These are phyloP conservation scores for Penicillium ucsense DNA, from an alignment of 495 filamentous ascomycete species.

Conservation along the genomic window DNA sequence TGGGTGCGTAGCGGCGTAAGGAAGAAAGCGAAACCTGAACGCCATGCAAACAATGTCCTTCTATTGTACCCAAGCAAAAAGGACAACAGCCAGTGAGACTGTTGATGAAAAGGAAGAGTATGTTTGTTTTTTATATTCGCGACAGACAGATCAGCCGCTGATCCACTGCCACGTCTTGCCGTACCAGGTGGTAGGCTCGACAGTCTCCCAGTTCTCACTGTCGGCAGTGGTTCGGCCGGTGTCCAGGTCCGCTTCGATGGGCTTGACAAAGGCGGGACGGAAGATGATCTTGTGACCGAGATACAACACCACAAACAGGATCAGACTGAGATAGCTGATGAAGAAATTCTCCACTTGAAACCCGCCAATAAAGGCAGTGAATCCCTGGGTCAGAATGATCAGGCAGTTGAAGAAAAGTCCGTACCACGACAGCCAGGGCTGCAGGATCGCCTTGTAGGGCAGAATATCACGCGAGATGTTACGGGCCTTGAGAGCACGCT, in stretches of 20 bases:
- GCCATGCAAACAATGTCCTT: constrained; percentile 2
- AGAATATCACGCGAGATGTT: constrained; percentile 47
- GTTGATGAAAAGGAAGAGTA: not conserved
- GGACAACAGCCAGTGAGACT: constrained; percentile 6
- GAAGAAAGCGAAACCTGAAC: not conserved
- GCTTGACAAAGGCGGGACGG: constrained; percentile 30
- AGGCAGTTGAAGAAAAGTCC: constrained; percentile 56
- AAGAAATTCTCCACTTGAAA: constrained; percentile 53
- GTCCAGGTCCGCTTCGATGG: constrained; percentile 39
- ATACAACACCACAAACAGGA: constrained; percentile 50
- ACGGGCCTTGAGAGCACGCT: constrained; percentile 46
- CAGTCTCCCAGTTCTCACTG: constrained; percentile 37
- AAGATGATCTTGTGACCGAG: constrained; percentile 47
- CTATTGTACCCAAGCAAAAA: constrained; percentile 5
- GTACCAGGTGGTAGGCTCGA: constrained; percentile 33
- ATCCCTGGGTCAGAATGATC: constrained; percentile 61
- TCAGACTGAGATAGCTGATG: constrained; percentile 51
- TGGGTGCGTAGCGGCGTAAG: no score
- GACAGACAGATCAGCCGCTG: constrained; percentile 4
- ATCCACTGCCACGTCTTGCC: constrained; percentile 19
- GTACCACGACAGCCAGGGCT: constrained; percentile 50
- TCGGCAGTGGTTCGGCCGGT: constrained; percentile 32
- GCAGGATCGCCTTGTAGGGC: constrained; percentile 48
- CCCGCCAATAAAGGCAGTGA: constrained; percentile 51
- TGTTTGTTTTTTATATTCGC: no score